phyloP scores from a whole-genome alignment of 805 yeast species.

The Metschnikowia proteae region DNA sequence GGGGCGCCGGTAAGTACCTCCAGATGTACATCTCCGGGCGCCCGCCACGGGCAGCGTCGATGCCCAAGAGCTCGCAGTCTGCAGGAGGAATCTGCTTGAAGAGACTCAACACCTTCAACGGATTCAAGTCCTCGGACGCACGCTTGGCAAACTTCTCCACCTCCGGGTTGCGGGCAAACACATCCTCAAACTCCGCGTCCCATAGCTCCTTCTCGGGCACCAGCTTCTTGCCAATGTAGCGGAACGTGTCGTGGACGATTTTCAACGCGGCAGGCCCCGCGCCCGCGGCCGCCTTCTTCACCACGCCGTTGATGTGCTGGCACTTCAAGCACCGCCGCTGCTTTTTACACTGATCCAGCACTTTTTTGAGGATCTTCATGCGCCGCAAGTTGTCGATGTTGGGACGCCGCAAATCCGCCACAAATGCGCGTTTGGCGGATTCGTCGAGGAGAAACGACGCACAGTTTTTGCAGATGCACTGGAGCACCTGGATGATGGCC shows the following conservation, averaged over 20 bases:
- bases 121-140: conserved; percentile 91
- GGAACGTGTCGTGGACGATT: conserved; percentile 90
- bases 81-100: conserved; percentile 81
- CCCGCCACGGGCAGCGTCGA: conserved; percentile 82
- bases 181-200: conserved; percentile 81
- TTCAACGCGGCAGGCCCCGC: conserved; percentile 91
- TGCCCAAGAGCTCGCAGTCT: conserved; percentile 90
- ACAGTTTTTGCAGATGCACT: conserved; percentile 88
- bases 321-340: conserved; percentile 88
- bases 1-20: conserved; percentile 98
- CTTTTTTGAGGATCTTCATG: conserved; percentile 79
- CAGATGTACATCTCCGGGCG: conserved; percentile 95
- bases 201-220: conserved; percentile 81
- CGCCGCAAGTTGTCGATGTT: conserved; percentile 86
- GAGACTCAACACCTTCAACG: conserved; percentile 79
- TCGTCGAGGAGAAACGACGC: conserved; percentile 75
- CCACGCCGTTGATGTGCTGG: conserved; percentile 91
- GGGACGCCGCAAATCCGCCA: conserved; percentile 80
- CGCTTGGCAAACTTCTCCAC: conserved; percentile 80
- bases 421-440: conserved; percentile 60
- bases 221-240: conserved; percentile 90
- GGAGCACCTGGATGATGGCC: conserved; percentile 81
- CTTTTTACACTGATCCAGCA: conserved; percentile 90
- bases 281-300: conserved; percentile 90
- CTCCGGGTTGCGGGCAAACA: conserved; percentile 76